phyloP scores from a whole-genome alignment of 495 filamentous ascomycete species.

The Penicillium diatomitis region DNA sequence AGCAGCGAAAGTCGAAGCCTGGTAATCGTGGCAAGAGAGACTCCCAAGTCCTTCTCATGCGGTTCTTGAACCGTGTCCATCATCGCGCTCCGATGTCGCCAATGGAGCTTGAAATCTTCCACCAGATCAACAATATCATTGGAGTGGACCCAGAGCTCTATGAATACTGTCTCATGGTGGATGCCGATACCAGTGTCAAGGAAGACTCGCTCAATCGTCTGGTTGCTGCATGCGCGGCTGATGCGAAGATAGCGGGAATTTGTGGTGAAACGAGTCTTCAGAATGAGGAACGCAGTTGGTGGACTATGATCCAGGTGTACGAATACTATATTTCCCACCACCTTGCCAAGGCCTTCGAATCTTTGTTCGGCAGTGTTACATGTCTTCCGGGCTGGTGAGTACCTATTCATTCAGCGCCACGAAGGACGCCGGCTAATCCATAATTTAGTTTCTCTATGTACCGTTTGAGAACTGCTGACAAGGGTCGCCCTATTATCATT shows the following conservation, averaged over 20 bases:
- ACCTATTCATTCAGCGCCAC: background rate
- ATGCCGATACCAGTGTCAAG: slow-evolving; percentile 91
- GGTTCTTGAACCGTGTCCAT: slow-evolving; percentile 95
- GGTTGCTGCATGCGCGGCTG: slow-evolving; percentile 86
- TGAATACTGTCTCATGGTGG: slow-evolving; percentile 95
- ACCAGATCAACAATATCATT: slow-evolving; percentile 98
- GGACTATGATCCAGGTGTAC: slow-evolving; percentile 99
- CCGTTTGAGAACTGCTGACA: slow-evolving; percentile 84
- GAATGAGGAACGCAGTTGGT: slow-evolving; percentile 90
- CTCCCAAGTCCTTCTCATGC: slow-evolving; percentile 74
- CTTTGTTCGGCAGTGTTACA: slow-evolving; percentile 88
- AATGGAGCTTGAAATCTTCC: slow-evolving; percentile 94
- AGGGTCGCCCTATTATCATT: slow-evolving; percentile 86
- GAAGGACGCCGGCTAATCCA: slow-evolving; percentile 21
- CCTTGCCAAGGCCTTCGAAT: slow-evolving; percentile 89
- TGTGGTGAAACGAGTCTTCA: slow-evolving; percentile 95
- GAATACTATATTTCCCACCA: slow-evolving; percentile 98
- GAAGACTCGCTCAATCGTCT: slow-evolving; percentile 89
- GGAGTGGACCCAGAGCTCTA: slow-evolving; percentile 96
- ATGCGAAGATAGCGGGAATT: slow-evolving; percentile 93
- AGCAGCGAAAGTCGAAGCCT: slow-evolving; percentile 83
- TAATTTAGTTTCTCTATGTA: slow-evolving; percentile 90
- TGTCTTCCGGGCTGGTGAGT: slow-evolving; percentile 97
- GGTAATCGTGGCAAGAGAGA: slow-evolving; percentile 98
- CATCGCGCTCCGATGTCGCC: slow-evolving; percentile 89